Evolutionary conservation across 306 rosid species (phyloP).

Genomic region (Vigna nakashimae): DNA sequence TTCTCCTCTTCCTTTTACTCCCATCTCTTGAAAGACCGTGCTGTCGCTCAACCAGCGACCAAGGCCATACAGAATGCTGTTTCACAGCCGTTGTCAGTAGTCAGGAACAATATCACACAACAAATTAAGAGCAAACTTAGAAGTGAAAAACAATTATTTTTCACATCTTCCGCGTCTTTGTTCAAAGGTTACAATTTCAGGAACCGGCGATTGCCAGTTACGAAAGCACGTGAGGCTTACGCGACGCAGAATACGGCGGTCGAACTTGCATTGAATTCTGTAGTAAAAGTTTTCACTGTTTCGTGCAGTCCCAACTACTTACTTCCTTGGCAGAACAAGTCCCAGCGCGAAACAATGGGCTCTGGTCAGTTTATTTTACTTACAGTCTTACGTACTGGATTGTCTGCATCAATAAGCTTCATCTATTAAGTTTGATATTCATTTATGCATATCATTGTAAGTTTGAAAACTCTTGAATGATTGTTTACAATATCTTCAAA

Average conservation of each 20-base stretch:
- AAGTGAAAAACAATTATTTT: not conserved
- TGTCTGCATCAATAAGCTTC: not conserved
- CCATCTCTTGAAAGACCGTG: constrained; percentile 37
- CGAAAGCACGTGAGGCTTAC: constrained; percentile 35
- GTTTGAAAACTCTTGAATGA: no score
- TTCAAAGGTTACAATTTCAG: constrained; percentile 25
- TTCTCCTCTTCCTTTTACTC: constrained; percentile 39
- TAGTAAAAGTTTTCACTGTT: constrained; percentile 88
- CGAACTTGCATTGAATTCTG: constrained; percentile 84
- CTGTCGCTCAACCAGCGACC: constrained; percentile 23
- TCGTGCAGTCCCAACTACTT: constrained; percentile 81
- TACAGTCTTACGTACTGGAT: not conserved
- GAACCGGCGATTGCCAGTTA: not conserved
- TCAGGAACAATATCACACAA: not conserved
- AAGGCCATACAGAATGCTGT: constrained; percentile 17
- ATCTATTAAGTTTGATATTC: not conserved
- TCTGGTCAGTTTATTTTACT: constrained; percentile 61
- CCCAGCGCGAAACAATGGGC: constrained; percentile 90
- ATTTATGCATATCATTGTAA: not conserved
- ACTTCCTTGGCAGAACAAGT: constrained; percentile 97
- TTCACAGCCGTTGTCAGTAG: not conserved
- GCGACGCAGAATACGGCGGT: constrained; percentile 45
- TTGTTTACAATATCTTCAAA: no score
- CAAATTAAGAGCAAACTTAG: not conserved
- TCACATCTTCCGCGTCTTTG: constrained; percentile 20